Conservation (phyloP, 305 asterid genomes). For the Ilex paraguariensis region DNA sequence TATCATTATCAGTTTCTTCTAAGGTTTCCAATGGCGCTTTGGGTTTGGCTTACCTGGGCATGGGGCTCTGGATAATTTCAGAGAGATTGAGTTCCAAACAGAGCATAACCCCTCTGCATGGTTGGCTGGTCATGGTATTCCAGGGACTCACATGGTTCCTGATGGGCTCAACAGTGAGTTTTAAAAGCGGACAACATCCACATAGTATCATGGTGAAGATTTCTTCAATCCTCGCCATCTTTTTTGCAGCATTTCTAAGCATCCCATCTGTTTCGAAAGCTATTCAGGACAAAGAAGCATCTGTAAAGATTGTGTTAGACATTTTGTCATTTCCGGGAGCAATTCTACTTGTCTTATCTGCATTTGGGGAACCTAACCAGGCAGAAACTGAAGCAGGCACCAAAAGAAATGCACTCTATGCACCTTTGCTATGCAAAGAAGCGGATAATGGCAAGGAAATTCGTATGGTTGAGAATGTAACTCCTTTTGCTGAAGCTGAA, state of each 20-base stretch:
- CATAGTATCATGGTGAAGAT: conserved; percentile 1
- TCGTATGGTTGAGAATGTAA: no score
- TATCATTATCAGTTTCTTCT: conserved; percentile 9
- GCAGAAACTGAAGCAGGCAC: background rate
- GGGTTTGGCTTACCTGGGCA: no score
- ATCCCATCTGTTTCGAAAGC: conserved; percentile 14
- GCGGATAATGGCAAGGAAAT: background rate
- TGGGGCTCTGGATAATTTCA: no score
- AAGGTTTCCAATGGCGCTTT: background rate
- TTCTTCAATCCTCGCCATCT: conserved; percentile 9
- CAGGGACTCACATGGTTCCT: conserved; percentile 19
- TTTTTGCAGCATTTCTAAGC: conserved; percentile 17
- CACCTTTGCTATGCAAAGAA: conserved; percentile 10
- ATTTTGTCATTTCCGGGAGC: conserved; percentile 2
- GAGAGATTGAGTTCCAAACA: no score
- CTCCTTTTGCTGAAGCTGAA: no score
- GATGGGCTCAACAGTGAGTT: no score
- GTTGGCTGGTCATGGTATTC: conserved; percentile 14
- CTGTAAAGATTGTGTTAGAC: background rate
- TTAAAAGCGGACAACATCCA: background rate
- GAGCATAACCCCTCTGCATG: conserved; percentile 8
- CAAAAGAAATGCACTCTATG: background rate
- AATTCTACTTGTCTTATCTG: conserved; percentile 7
- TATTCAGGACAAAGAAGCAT: background rate
- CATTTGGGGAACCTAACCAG: background rate